Evolutionary conservation across 345 rosid genomes (phyloP), one percentile per base, ranked within the genome.

Genomic region (Syzygium jambos): DNA sequence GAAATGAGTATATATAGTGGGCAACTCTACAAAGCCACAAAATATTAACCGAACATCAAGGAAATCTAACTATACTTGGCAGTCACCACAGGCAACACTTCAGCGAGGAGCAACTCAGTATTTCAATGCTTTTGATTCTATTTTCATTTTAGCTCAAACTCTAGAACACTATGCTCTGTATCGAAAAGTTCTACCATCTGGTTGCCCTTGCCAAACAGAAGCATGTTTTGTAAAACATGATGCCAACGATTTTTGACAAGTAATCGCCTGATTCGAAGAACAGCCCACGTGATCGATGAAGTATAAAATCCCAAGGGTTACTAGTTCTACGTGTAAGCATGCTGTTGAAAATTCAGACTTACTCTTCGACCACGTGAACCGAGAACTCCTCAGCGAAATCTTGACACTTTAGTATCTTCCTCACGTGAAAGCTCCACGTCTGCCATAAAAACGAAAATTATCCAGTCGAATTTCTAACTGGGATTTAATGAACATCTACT

Each of bases 401-500:
- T 52, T 78, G 90, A 85, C 86, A 82, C 89, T 88, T 85, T 83
- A 88, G 49, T 43, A 77, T 87, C 73, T 89, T 88, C 25, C 85
- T 89, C 85, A 90, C 68, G 51, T 84, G 87, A 78, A 90, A 86
- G 87, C 91, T 91, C 89, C 93, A 89, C 84, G 78, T 88, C 91
- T 92, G 87, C 10, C 54, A 88, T 59, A 52, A 85, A 27, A 80
- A 53, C 7, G 86, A 16, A 38, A 53, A 27, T 10, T 23, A 25
- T 73, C 46, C 2, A 22, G 80, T 73, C 49, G 13, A 73, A 38
- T 73, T 46, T 34, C 12, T 73, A 73, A 73, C 49, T 5, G 78
- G 46, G 41, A 73, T 11, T 34, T 73, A 73, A 19, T 34, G 80
- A 73, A 73, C 46, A 19, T 2, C 80, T 73, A 30, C 49, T 8